Evolutionary conservation across 306 rosid genomes (phyloP).

Genomic region (Vigna reflexopilosa): DNA sequence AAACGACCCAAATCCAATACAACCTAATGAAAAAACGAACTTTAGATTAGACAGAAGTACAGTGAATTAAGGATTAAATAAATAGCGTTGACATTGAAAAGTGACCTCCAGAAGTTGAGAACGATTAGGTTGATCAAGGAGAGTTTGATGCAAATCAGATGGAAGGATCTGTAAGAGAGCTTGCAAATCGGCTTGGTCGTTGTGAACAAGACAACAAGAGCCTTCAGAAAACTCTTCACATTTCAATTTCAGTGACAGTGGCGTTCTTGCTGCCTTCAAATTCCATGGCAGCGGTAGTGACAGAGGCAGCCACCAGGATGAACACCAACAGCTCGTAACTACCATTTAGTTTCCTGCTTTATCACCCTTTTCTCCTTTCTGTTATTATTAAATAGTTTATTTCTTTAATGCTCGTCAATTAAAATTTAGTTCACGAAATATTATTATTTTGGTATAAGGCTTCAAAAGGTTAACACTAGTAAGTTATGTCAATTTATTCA

Average conservation of each 20-base stretch:
- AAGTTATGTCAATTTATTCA: too few relatives aligned
- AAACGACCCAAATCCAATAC: constrained; percentile 72
- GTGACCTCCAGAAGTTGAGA: constrained; percentile 63
- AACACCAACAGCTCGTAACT: neutral
- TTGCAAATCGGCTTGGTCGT: constrained; percentile 53
- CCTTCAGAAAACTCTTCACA: neutral
- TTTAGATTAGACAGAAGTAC: neutral
- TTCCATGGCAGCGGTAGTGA: neutral
- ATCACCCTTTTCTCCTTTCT: neutral
- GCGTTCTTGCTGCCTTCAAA: constrained; percentile 11
- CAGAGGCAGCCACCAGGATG: neutral
- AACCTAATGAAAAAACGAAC: constrained; percentile 48
- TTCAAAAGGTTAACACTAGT: too few relatives aligned
- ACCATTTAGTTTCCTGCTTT: constrained; percentile 32
- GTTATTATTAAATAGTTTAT: neutral
- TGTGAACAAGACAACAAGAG: constrained; percentile 10
- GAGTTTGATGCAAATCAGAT: constrained; percentile 62
- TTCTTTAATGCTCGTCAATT: neutral
- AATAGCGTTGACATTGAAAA: neutral
- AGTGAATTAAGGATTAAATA: neutral
- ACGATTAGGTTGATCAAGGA: constrained; percentile 57
- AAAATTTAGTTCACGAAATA: neutral
- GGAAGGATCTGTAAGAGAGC: constrained; percentile 71
- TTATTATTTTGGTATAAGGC: too few relatives aligned
- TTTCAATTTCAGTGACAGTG: neutral